Percentiles rank a stretch among this genome's conserved stretches.
Conservation (phyloP, 129 eudicot genomes). For the Centaurea solstitialis region DNA sequence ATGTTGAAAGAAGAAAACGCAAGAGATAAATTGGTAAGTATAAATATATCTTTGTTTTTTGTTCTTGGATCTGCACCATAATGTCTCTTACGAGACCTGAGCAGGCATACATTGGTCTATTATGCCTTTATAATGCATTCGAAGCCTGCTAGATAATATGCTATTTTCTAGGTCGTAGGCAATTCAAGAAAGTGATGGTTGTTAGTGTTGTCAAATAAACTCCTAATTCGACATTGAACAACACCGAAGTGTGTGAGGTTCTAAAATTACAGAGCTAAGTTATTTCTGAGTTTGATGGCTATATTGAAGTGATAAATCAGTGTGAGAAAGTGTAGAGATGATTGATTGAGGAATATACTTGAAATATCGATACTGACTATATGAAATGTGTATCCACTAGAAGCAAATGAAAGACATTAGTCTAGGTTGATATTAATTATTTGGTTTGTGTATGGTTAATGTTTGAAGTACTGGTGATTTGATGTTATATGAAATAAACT, state of each 20-base stretch:
- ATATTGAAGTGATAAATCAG: background rate
- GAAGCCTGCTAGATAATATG: background rate
- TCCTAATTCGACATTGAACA: background rate
- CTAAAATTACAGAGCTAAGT: background rate
- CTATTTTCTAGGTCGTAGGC: background rate
- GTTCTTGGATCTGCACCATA: too few relatives aligned
- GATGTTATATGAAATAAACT: background rate
- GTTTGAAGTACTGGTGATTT: background rate
- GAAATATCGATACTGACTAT: constrained; percentile 1
- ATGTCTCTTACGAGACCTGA: too few relatives aligned
- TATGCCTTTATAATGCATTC: background rate
- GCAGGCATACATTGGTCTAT: too few relatives aligned
- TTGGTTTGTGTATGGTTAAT: background rate
- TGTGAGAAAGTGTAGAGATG: background rate
- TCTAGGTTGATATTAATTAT: background rate
- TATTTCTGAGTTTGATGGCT: background rate
- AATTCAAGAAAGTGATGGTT: background rate
- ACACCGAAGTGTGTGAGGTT: background rate
- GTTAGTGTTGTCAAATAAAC: background rate
- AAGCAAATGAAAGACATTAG: constrained; percentile 6
- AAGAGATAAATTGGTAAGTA: constrained; percentile 50
- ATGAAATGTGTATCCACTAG: constrained; percentile 7
- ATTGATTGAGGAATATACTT: background rate
- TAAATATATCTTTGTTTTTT: background rate
- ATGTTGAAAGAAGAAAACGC: constrained; percentile 63